These are phyloP conservation scores for Cordyceps javanica DNA, from an alignment of 2,329 filamentous ascomycete genomes.

Conservation along the genomic window DNA sequence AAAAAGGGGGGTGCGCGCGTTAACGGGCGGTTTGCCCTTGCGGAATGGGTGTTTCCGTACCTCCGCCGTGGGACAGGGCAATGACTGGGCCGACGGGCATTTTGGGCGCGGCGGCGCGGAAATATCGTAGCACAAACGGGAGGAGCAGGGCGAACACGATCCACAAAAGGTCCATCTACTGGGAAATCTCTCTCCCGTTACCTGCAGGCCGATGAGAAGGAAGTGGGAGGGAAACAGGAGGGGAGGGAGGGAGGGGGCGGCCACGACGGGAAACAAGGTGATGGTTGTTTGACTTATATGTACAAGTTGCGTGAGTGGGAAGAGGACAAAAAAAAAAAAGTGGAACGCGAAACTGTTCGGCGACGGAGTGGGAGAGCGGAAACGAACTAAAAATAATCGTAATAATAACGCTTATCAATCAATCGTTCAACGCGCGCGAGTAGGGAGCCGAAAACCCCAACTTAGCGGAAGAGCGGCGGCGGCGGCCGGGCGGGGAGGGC, in stretches of 20 bases:
- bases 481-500: no score
- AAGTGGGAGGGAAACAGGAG: not conserved
- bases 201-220: no score
- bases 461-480: no score
- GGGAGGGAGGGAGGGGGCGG: not conserved
- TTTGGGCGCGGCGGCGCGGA: conserved; percentile 7
- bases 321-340: not conserved
- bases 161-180: conserved; percentile 9
- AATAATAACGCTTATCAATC: not conserved
- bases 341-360: not conserved
- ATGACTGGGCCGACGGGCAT: conserved; percentile 40
- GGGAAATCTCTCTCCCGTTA: no score
- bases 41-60: conserved; percentile 21
- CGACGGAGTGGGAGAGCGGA: not conserved
- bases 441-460: no score
- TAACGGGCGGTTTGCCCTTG: not conserved
- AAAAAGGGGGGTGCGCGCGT: not conserved
- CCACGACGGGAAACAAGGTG: no score
- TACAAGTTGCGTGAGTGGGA: not conserved
- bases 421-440: no score
- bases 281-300: no score
- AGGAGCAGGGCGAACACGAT: not conserved
- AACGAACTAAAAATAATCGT: not conserved
- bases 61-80: conserved; percentile 45
- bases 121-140: not conserved